Evolutionary conservation across 768 basidiomycete species (phyloP), one percentile per base, ranked within the genome.

Genomic region (Russula compacta): DNA sequence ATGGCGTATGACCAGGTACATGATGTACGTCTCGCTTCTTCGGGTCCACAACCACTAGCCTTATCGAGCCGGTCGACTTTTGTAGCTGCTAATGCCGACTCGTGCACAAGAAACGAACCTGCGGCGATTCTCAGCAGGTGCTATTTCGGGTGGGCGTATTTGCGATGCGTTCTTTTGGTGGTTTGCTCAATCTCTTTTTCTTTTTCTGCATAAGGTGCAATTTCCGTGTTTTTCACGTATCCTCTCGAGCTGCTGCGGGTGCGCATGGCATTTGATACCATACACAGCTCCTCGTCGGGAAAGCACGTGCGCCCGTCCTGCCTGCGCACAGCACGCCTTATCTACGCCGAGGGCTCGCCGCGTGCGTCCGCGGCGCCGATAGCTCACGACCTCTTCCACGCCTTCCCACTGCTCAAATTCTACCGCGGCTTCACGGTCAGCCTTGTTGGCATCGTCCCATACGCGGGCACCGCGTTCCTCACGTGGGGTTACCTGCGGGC

Each of bases 351-450:
- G 77, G 77, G 79, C 32, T 69, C 81, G 6, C 54, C 63, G 6
- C 46, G 24, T n/a, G 4, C 35, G 4, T 59, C 76, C 2, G 11
- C 68, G 9, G 36, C 67, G 15, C 42, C 70, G 0, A 42, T 68
- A 12, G 62, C 70, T 49, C 58, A 51, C 63, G 71, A 61, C 61
- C 69, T 64, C 53, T 80, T 94, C 67, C 74, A 81, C 47, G 80
- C 81, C 12, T 83, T 88, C 67, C 88, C 89, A 15, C 70, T 92
- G 55, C 79, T 94, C 58, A 91, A 95, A 69, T 93, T 98, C 74
- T 99, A 98, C 71, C 89, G 97, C 21, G 95, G 97, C n/a, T 98
- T 98, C 74, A 85, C 86, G 7, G 92, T 97, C 33, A 94, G 94
- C 21, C 73, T 98, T 42, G 72, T 83, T 12, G 95, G 97, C 48